Evolutionary conservation across 2,329 filamentous ascomycete species (phyloP).

Genomic region (Corinectria fuckeliana): DNA sequence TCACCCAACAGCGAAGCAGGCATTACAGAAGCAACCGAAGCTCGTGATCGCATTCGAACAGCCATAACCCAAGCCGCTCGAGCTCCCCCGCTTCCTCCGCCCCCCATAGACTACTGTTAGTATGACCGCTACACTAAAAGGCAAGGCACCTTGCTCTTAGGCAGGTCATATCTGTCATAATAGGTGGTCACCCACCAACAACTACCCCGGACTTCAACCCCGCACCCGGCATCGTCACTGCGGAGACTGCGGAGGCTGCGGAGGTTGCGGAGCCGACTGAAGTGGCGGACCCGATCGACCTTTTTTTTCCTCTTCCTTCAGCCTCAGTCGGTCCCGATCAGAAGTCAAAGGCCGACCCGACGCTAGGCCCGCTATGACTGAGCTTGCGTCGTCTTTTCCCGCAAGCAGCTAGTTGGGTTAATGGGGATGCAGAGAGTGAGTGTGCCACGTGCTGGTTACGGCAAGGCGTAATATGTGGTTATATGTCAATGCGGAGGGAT

Average conservation of each 20-base stretch:
- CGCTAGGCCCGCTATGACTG: background rate
- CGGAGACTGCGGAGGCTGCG: background rate
- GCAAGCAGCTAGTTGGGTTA: background rate
- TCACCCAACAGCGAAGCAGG: background rate
- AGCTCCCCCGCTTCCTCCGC: background rate
- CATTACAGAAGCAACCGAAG: background rate
- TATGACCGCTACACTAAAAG: too few relatives aligned
- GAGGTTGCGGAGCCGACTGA: slow-evolving; percentile 1
- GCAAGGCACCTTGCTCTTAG: too few relatives aligned
- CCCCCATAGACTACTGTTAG: too few relatives aligned
- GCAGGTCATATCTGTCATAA: too few relatives aligned
- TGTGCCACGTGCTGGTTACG: background rate
- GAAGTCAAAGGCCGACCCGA: background rate
- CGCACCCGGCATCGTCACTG: slow-evolving; percentile 6
- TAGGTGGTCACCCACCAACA: too few relatives aligned
- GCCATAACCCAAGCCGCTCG: background rate
- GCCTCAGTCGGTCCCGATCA: background rate
- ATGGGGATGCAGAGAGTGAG: background rate
- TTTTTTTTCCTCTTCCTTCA: background rate
- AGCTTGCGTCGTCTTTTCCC: background rate
- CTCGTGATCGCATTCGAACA: background rate
- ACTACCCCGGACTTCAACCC: slow-evolving; percentile 18
- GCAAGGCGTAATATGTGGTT: background rate
- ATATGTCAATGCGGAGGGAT: background rate
- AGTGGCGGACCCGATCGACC: slow-evolving; percentile 1